Evolutionary conservation across 2,329 filamentous ascomycete species (phyloP).

Genomic region (Exophiala viscosa): DNA sequence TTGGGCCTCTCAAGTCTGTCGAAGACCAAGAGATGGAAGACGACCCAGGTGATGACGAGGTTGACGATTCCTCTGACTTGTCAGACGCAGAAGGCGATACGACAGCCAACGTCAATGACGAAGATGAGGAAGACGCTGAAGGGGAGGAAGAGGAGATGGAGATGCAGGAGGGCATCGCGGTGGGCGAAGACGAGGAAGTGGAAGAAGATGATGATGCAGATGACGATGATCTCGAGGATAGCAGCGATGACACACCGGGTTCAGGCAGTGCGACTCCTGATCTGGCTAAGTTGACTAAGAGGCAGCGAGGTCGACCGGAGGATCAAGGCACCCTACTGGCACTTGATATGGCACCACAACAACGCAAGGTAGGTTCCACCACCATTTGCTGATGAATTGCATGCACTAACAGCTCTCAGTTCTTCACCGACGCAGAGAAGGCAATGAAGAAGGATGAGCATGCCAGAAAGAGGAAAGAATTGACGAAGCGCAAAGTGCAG

Average conservation of each 20-base stretch:
- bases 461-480: conserved; percentile 68
- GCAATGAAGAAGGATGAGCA: conserved; percentile 70
- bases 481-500: conserved; percentile 73
- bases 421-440: conserved; percentile 68
- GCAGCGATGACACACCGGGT: conserved; percentile 41
- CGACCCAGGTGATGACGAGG: conserved; percentile 51
- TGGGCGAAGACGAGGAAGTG: conserved; percentile 36
- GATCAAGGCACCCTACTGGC: conserved; percentile 51
- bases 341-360: conserved; percentile 50
- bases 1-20: conserved; percentile 41
- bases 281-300: conserved; percentile 63
- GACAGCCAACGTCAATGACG: conserved; percentile 33
- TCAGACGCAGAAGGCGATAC: conserved; percentile 46
- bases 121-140: conserved; percentile 45
- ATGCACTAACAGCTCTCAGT: conserved; percentile 65
- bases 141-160: conserved; percentile 35
- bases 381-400: conserved; percentile 40
- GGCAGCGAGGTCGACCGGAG: conserved; percentile 60
- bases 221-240: conserved; percentile 42
- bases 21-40: conserved; percentile 48
- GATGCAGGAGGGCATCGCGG: conserved; percentile 34
- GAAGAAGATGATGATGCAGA: conserved; percentile 40
- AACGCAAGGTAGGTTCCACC: conserved; percentile 22
- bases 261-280: conserved; percentile 58
- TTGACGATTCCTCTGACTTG: conserved; percentile 45